These are phyloP conservation scores for Chlamydomonas schloesseri DNA, from an alignment of 139 green algal genomes.

Conservation along the genomic window DNA sequence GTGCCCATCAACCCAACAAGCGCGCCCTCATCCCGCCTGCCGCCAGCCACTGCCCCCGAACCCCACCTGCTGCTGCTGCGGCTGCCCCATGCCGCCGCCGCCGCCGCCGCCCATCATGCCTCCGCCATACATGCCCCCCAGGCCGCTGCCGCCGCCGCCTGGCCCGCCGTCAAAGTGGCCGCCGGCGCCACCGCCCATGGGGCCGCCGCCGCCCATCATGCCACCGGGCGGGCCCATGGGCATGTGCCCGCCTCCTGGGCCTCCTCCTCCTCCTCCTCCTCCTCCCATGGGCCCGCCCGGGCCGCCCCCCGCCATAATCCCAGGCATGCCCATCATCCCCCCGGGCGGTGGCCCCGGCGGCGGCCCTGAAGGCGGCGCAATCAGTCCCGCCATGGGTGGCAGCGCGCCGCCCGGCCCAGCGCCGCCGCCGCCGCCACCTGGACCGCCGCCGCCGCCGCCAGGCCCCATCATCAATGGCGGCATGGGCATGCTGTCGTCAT, in stretches of 20 bases:
- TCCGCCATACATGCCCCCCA: not conserved
- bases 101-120: not conserved
- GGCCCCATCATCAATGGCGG: not conserved
- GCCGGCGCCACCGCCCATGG: not conserved
- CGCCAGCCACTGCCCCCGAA: not conserved
- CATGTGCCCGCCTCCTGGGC: not conserved
- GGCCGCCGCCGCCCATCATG: too few relatives aligned
- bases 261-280: not conserved
- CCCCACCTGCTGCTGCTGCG: not conserved
- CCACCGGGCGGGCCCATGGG: not conserved
- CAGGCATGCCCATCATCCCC: not conserved
- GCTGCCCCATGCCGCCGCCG: too few relatives aligned
- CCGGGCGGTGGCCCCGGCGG: too few relatives aligned
- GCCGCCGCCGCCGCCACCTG: not conserved
- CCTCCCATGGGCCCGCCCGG: not conserved
- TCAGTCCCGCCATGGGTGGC: conserved; percentile 23
- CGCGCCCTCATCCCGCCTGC: too few relatives aligned
- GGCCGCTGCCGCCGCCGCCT: too few relatives aligned
- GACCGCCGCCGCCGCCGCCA: not conserved
- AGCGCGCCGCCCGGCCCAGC: not conserved
- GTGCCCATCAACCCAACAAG: too few relatives aligned
- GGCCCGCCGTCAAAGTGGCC: too few relatives aligned
- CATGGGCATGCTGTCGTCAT: not conserved
- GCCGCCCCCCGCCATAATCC: conserved; percentile 7
- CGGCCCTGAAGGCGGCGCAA: not conserved